Evolutionary conservation across 768 basidiomycete species (phyloP).

Genomic region (Tulasnella sp.): DNA sequence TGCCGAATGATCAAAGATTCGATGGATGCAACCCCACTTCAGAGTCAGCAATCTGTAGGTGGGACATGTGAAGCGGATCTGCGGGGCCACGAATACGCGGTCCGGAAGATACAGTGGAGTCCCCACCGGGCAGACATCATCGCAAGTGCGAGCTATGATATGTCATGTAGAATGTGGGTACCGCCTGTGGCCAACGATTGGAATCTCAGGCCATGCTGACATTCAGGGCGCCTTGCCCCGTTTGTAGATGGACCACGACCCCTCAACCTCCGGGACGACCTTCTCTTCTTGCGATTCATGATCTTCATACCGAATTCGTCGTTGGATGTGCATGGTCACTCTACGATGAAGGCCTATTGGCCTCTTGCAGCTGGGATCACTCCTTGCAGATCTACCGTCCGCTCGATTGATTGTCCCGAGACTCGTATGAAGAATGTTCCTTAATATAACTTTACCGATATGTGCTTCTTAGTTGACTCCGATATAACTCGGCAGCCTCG

Average conservation of each 20-base stretch:
- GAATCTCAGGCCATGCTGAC: background rate
- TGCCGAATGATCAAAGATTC: conserved; percentile 77
- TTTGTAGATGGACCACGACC: conserved; percentile 69
- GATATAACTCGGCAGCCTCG: background rate
- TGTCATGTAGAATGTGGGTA: conserved; percentile 89
- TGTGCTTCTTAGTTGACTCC: background rate
- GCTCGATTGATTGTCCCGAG: background rate
- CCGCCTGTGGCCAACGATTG: background rate
- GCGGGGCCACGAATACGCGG: conserved; percentile 86
- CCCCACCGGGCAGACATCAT: conserved; percentile 59
- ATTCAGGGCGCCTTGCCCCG: background rate
- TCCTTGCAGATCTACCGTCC: conserved; percentile 37
- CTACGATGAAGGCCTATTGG: conserved; percentile 83
- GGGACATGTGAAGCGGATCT: conserved; percentile 72
- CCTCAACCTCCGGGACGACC: conserved; percentile 54
- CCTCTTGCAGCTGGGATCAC: conserved; percentile 88
- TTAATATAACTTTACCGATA: too few relatives aligned
- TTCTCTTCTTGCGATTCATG: conserved; percentile 66
- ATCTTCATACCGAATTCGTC: conserved; percentile 93
- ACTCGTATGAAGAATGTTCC: background rate
- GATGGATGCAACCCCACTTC: conserved; percentile 47
- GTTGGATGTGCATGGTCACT: conserved; percentile 92
- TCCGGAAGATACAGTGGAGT: conserved; percentile 88
- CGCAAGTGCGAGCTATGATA: conserved; percentile 80
- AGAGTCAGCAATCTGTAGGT: conserved; percentile 65